Evolutionary conservation across 495 filamentous ascomycete species (phyloP), one percentile per base, ranked within the genome.

Genomic region (Platismatia glauca): DNA sequence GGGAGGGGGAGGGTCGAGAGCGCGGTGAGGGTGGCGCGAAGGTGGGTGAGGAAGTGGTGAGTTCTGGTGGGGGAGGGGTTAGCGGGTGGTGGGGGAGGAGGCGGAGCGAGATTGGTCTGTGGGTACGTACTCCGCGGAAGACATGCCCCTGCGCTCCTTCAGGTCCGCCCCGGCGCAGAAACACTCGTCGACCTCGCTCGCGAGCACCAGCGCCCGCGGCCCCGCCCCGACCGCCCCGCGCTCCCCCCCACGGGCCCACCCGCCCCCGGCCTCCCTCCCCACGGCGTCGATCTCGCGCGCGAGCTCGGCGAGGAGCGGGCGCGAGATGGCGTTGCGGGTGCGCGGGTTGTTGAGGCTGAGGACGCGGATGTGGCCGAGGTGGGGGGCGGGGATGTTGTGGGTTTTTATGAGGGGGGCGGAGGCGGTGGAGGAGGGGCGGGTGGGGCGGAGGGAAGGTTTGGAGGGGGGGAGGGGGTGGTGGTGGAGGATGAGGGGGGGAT

Each of bases 81-180:
- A 0, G 44, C 27, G 39, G 43, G 43, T 24, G 20, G 3, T 4
- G n/a, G n/a, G 43, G 7, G n/a, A 46, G n/a, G n/a, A 13, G n/a
- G 43, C 1, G 7, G 2, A 7, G 41, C 7, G 9, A 31, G 57
- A 24, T 35, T 29, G 46, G 38, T 6, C 11, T 38, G 53, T 34
- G 52, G 29, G 33, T 20, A 71, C 74, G 44, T 68, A 84, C 85
- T 96, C 86, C 59, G 88, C 83, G 59, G 73, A 77, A 5, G 81
- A 87, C 73, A 97, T 90, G 0, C 76, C 79, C 38, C 80, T 81
- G 27, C 93, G 79, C 77, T 97, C 94, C 71, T 96, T 97, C 62
- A 98, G 73, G 67, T 98, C 93, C 2, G 94, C 94, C 37, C 94
- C 94, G 0, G 95, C 91, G 75, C 93, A 97, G 75, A 98, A 98